Evolutionary conservation across 2,329 filamentous ascomycete species (phyloP).

Genomic region (Fusarium sp.): DNA sequence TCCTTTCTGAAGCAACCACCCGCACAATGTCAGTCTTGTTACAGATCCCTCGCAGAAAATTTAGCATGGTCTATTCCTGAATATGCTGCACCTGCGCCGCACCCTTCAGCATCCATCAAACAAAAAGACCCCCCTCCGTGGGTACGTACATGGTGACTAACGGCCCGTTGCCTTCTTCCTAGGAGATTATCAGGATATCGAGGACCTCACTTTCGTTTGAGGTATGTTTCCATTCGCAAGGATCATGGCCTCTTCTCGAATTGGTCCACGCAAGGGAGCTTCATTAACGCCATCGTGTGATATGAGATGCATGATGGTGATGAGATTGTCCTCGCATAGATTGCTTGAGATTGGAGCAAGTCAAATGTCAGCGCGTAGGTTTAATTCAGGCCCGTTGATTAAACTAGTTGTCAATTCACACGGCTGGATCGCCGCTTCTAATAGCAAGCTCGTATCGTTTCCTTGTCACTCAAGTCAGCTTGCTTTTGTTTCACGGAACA

Average conservation of each 20-base stretch:
- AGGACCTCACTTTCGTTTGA: constrained; percentile 7
- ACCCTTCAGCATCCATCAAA: constrained; percentile 11
- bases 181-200: constrained; percentile 14
- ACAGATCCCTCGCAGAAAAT: constrained; percentile 8
- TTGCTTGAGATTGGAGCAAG: constrained; percentile 27
- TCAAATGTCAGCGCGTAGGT: constrained; percentile 16
- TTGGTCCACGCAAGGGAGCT: not conserved
- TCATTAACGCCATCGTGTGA: constrained; percentile 2
- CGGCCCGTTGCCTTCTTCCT: constrained; percentile 11
- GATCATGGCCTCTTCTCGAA: constrained; percentile 7
- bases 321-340: constrained; percentile 26
- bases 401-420: constrained; percentile 14
- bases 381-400: constrained; percentile 6
- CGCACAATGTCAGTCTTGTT: not conserved
- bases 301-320: not conserved
- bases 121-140: constrained; percentile 18
- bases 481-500: constrained; percentile 39
- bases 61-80: constrained; percentile 39
- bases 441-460: constrained; percentile 23
- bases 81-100: constrained; percentile 27
- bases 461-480: constrained; percentile 15
- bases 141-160: not conserved
- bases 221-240: constrained; percentile 22
- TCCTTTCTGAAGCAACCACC: not conserved
- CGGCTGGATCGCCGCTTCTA: constrained; percentile 19